phyloP scores from a whole-genome alignment of 306 rosid species.

The Senna tora region DNA sequence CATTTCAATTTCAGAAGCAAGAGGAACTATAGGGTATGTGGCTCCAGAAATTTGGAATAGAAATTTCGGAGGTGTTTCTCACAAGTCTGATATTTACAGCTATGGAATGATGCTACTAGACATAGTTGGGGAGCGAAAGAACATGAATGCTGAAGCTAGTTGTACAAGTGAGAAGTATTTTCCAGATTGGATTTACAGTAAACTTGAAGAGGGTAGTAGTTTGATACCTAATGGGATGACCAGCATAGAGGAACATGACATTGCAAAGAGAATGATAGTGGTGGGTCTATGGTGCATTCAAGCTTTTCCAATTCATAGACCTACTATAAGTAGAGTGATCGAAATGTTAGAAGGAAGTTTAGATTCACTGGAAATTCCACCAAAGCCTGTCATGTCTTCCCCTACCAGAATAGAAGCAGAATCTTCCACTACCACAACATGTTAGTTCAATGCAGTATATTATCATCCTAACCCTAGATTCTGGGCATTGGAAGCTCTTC shows the following conservation, averaged over 20 bases:
- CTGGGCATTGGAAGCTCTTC: neutral
- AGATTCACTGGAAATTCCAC: slow-evolving; percentile 41
- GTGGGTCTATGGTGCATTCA: slow-evolving; percentile 59
- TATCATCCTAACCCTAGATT: neutral
- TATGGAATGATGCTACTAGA: slow-evolving; percentile 34
- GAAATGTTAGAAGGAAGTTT: slow-evolving; percentile 46
- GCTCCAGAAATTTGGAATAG: slow-evolving; percentile 42
- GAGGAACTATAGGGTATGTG: slow-evolving; percentile 42
- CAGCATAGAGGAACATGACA: slow-evolving; percentile 23
- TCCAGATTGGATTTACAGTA: slow-evolving; percentile 40
- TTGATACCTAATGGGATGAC: neutral
- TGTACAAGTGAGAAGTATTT: slow-evolving; percentile 32
- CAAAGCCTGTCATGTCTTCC: slow-evolving; percentile 38
- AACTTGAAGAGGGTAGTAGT: slow-evolving; percentile 8
- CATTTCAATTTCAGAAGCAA: slow-evolving; percentile 37
- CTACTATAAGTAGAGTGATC: slow-evolving; percentile 48
- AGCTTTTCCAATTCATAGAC: slow-evolving; percentile 38
- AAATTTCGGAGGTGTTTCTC: slow-evolving; percentile 47
- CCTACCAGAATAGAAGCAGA: neutral
- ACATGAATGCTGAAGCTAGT: slow-evolving; percentile 15
- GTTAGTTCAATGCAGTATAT: neutral
- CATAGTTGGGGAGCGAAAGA: slow-evolving; percentile 41
- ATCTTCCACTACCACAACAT: slow-evolving; percentile 8
- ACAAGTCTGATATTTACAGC: slow-evolving; percentile 45
- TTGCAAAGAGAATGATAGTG: slow-evolving; percentile 42